Evolutionary conservation across 2,329 filamentous ascomycete genomes (phyloP), one percentile per base, ranked within the genome.

Genomic region (Arthrobotrys musiformis): DNA sequence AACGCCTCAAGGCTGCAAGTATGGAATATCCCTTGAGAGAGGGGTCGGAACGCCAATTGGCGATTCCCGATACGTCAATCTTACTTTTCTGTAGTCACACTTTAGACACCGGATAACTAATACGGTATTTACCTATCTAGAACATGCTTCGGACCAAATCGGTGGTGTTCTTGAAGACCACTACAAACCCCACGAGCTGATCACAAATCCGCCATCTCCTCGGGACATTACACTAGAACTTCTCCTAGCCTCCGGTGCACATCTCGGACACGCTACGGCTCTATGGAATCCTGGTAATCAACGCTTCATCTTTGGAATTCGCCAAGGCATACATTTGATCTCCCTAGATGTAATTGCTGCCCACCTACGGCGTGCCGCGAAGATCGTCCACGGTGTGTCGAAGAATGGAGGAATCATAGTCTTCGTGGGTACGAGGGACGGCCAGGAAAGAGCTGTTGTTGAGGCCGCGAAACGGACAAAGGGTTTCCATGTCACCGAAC

Each of bases 231-330:
- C 93, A 56, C 89, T 99, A 75, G 94, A 97, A 86, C 88, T 97
- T 78, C 89, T 99, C 79, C 90, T 97, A 86, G 92, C 93, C 52
- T 90, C 91, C 33, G 93, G 97, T 85, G 89, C 90, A 67, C 93
- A 97, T 85, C 90, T 98, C 84, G 95, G 95, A 79, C 95, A 99
- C 85, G 89, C 92, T 81, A 94, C 92, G 0, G 92, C 92, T 78
- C 88, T 94, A 60, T 99, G 95, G 95, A 97, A 99, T 85, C 94
- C 95, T 9, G 90, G 90, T 63, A 99, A 98, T 85, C 91, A 93
- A 79, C 89, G 92, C 80, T 98, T 98, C 85, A 98, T 99, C 83
- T 94, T 92, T 83, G 95, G 95, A 81, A 89, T 97, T 78, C 88
- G 95, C 50, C 89, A 95, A 80, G 93, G 92, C 15, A 90, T 97